A percentile compares a stretch with the other conserved stretches of the same genome.
These are phyloP conservation scores for Stachybotrys echinatus DNA, from an alignment of 2,329 filamentous ascomycete species.

Conservation along the genomic window DNA sequence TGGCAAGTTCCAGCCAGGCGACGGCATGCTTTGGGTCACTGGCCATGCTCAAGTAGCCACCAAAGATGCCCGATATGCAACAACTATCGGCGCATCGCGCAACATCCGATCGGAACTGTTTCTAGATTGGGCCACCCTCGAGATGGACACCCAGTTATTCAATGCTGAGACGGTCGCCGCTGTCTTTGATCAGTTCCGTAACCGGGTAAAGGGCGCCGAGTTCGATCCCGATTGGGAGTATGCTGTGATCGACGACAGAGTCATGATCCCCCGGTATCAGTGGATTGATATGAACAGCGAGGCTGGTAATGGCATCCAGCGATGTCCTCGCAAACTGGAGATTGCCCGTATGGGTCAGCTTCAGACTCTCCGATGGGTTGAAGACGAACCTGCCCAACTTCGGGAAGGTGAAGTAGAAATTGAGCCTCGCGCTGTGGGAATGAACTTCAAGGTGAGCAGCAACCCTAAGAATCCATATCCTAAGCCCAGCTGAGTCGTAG, in stretches of 20 bases:
- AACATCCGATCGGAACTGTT: slow-evolving; percentile 22
- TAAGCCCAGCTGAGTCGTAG: background rate
- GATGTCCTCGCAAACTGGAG: background rate
- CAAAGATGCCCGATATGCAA: slow-evolving; percentile 18
- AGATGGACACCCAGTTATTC: slow-evolving; percentile 14
- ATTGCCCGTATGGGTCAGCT: slow-evolving; percentile 9
- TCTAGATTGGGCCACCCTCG: slow-evolving; percentile 21
- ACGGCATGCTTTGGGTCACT: slow-evolving; percentile 24
- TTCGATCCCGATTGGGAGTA: slow-evolving; percentile 24
- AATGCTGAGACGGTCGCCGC: slow-evolving; percentile 6
- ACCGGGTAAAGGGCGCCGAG: slow-evolving; percentile 9
- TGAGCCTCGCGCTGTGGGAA: slow-evolving; percentile 10
- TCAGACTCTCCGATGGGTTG: slow-evolving; percentile 14
- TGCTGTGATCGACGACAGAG: slow-evolving; percentile 15
- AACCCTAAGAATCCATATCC: background rate
- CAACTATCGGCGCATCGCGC: slow-evolving; percentile 20
- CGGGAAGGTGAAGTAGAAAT: slow-evolving; percentile 25
- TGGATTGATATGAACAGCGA: slow-evolving; percentile 6
- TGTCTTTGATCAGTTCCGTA: slow-evolving; percentile 17
- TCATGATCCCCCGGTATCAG: slow-evolving; percentile 20
- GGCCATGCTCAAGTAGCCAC: slow-evolving; percentile 18
- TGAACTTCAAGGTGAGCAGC: slow-evolving; percentile 11
- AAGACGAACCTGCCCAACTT: slow-evolving; percentile 5
- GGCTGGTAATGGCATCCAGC: slow-evolving; percentile 2
- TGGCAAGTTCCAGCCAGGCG: background rate